A percentile compares a stretch with the other conserved stretches of the same genome.
phyloP scores from a whole-genome alignment of 1,284 basidiomycete genomes.

The Ustilago loliicola region DNA sequence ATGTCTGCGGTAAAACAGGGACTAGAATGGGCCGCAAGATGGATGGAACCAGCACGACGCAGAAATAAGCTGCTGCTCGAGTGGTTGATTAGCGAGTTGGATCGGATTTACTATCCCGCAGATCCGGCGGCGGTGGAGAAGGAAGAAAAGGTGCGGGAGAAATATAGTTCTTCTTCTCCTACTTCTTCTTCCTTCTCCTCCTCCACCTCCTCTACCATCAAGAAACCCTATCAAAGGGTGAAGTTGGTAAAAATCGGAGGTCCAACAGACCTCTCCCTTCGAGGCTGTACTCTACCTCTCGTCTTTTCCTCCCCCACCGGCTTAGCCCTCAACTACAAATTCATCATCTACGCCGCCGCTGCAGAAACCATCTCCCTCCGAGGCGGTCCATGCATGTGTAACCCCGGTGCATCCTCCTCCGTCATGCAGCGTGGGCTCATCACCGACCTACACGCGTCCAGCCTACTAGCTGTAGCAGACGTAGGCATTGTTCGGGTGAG shows the following conservation, averaged over 20 bases:
- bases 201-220: background rate
- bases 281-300: conserved; percentile 23
- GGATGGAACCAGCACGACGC: conserved; percentile 1
- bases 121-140: too few species aligned
- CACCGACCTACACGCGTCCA: conserved; percentile 23
- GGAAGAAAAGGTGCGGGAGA: background rate
- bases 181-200: background rate
- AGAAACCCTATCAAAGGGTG: background rate
- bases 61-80: conserved; percentile 19
- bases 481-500: conserved; percentile 32
- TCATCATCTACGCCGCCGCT: conserved; percentile 30
- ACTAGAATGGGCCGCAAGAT: conserved; percentile 18
- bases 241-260: too few species aligned
- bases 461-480: conserved; percentile 22
- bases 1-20: conserved; percentile 21
- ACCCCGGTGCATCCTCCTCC: conserved; percentile 28
- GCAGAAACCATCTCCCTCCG: conserved; percentile 24
- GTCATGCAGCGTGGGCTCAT: conserved; percentile 28
- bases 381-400: conserved; percentile 46
- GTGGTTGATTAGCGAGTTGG: conserved; percentile 22
- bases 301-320: conserved; percentile 7
- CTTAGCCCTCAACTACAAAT: conserved; percentile 29
- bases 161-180: background rate
- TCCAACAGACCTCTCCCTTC: too few species aligned
- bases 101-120: conserved; percentile 23